These are phyloP conservation scores for Chrysanthemum makinoi DNA, from an alignment of 129 eudicot genomes.

Conservation along the genomic window DNA sequence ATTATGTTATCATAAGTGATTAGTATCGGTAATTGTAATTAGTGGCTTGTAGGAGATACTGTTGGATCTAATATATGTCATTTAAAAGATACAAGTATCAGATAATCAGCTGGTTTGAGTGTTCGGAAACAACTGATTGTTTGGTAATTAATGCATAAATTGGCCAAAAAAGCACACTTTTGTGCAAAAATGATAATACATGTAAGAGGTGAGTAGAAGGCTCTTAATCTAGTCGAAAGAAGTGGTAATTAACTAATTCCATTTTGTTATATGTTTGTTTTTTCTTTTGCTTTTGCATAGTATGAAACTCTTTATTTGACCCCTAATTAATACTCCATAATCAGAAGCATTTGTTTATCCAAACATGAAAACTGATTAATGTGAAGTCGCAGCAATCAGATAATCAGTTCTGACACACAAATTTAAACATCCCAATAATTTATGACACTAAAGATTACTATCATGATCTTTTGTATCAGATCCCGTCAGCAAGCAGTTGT, in stretches of 20 bases:
- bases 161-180: background rate
- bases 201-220: background rate
- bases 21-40: too few species aligned
- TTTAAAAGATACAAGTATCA: background rate
- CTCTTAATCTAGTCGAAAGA: background rate
- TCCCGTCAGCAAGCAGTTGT: slow-evolving; percentile 60
- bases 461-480: slow-evolving; percentile 35
- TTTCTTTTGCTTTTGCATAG: background rate
- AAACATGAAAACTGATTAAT: background rate
- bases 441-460: background rate
- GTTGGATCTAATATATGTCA: background rate
- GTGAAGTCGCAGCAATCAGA: too few species aligned
- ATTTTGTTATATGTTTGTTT: background rate
- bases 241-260: background rate
- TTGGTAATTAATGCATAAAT: background rate
- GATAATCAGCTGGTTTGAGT: background rate
- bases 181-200: background rate
- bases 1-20: too few species aligned
- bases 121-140: background rate
- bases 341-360: background rate
- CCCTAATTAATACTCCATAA: background rate
- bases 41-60: background rate
- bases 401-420: too few species aligned
- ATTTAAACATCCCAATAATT: background rate
- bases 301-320: background rate